phyloP scores from a whole-genome alignment of 495 filamentous ascomycete species.

The Astrothelium macrocarpum region DNA sequence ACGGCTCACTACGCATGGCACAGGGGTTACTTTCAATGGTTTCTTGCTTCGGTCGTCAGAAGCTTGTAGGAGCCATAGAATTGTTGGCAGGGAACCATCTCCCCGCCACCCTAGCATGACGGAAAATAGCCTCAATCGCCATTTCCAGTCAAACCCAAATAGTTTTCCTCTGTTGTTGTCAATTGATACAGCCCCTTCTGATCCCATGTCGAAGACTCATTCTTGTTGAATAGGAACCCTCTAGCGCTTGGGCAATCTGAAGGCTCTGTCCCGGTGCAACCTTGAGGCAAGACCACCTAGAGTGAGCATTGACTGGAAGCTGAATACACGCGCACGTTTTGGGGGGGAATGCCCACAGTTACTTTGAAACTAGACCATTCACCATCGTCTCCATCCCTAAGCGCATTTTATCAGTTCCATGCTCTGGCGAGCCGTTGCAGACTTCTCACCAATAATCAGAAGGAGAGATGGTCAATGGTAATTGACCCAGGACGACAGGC shows the following conservation, averaged over 20 bases:
- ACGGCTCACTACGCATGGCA: too few species aligned
- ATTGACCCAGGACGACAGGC: background rate
- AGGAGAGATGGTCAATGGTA: conserved; percentile 8
- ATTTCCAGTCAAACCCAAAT: conserved; percentile 33
- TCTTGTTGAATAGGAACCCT: conserved; percentile 45
- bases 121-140: conserved; percentile 41
- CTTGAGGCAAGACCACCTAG: conserved; percentile 32
- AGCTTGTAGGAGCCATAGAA: too few species aligned
- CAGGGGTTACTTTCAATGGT: too few species aligned
- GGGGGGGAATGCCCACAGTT: conserved; percentile 31
- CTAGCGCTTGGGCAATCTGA: conserved; percentile 28
- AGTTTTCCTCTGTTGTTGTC: conserved; percentile 17
- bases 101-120: conserved; percentile 39
- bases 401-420: background rate
- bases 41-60: too few species aligned
- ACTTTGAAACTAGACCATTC: conserved; percentile 33
- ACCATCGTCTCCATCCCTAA: conserved; percentile 33
- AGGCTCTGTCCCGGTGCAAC: conserved; percentile 26
- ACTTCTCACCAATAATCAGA: conserved; percentile 5
- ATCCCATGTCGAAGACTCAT: conserved; percentile 20
- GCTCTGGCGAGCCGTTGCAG: background rate
- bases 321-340: conserved; percentile 23
- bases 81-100: conserved; percentile 36
- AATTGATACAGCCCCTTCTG: conserved; percentile 20
- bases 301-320: conserved; percentile 18